Conservation (phyloP, 495 filamentous ascomycete species). For the Daldinia decipiens region DNA sequence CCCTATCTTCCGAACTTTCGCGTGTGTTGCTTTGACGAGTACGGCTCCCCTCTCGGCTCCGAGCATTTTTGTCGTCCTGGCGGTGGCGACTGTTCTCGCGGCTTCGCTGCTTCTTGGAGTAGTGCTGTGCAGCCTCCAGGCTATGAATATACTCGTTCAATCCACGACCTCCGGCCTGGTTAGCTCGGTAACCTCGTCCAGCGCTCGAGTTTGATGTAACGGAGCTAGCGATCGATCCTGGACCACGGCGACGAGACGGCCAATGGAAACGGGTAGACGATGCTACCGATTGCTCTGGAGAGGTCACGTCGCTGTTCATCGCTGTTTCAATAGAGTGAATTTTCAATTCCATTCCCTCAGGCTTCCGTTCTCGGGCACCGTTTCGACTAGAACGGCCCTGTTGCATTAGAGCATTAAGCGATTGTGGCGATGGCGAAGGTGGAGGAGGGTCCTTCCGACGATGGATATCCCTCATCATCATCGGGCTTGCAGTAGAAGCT, state of each 20-base stretch:
- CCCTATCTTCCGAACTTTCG: conserved; percentile 75
- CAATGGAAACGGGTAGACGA: conserved; percentile 58
- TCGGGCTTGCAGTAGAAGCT: conserved; percentile 61
- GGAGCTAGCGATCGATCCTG: conserved; percentile 60
- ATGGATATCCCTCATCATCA: conserved; percentile 55
- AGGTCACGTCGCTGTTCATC: conserved; percentile 61
- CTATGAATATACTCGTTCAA: conserved; percentile 90
- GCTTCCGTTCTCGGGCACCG: conserved; percentile 82
- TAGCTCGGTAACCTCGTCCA: conserved; percentile 53
- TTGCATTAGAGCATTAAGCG: conserved; percentile 63
- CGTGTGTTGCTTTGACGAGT: conserved; percentile 62
- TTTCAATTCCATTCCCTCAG: conserved; percentile 80
- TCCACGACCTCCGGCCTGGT: conserved; percentile 65
- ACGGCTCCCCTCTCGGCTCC: conserved; percentile 61
- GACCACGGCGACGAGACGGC: conserved; percentile 57
- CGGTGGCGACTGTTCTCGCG: conserved; percentile 69
- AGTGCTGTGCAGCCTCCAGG: conserved; percentile 76
- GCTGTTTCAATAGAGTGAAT: conserved; percentile 68
- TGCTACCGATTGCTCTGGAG: conserved; percentile 60
- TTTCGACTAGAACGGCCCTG: conserved; percentile 66
- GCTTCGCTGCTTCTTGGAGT: conserved; percentile 64
- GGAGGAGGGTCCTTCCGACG: conserved; percentile 53
- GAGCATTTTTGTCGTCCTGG: conserved; percentile 52
- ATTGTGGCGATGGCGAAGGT: conserved; percentile 62
- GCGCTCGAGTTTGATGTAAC: conserved; percentile 55